Base-by-base conservation (phyloP, 140 eudicot genomes). In the Anethum foeniculum region DNA sequence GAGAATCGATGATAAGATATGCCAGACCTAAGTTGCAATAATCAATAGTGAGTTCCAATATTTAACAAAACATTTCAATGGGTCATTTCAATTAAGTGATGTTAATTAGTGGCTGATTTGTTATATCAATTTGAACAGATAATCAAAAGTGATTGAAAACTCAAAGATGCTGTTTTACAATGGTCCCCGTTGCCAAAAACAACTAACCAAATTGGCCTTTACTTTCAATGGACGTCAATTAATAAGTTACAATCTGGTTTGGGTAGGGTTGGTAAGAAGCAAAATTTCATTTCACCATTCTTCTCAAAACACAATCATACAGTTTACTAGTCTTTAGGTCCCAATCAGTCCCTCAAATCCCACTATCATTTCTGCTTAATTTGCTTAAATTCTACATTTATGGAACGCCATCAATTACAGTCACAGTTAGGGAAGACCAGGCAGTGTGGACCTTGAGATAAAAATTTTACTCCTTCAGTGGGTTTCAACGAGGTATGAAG, bases 261-360 rank as follows among this genome's bases (percentile, higher is more conserved):
- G 88, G 86, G 88, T 84, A 71, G 86, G 88, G 91, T 85, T 77
- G 91, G 85, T 82, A 73, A 88, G 88, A 82, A 83, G 83, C 91
- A 88, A 58, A 69, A 74, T 38, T 71, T 80, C 80, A 73, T 73
- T 73, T 73, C 77, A n/a, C 83, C 84, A 69, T 73, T 79, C 44
- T 82, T 71, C 28, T 52, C 34, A 79, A 87, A 80, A 71, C 83
- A 85, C 78, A 81, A 82, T 87, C 77, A 78, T 65, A 44, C 36
- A 30, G 30, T 0, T 14, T 34, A 28, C 6, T 56, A 44, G 47
- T 74, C 86, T 68, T 80, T 62, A 75, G 78, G 85, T 84, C 84
- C 43, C 62, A 13, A 77, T 87, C 86, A 82, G 81, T 36, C 77
- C 27, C 58, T 54, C 79, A 81, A 52, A 72, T 81, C 74, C 36